phyloP scores from a whole-genome alignment of 2,329 filamentous ascomycete genomes.

The Fusarium chaquense region DNA sequence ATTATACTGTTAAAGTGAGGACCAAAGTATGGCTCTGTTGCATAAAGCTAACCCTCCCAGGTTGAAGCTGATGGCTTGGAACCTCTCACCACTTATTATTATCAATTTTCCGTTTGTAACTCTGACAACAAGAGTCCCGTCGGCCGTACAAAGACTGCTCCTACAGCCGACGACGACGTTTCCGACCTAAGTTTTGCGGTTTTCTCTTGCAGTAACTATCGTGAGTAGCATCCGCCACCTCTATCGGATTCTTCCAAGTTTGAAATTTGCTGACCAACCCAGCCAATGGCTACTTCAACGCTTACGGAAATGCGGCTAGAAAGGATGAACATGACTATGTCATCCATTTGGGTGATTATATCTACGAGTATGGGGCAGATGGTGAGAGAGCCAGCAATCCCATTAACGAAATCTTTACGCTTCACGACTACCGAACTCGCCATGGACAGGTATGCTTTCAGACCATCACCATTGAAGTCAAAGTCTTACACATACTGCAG shows the following conservation, averaged over 20 bases:
- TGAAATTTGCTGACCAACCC: not conserved
- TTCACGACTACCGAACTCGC: conserved; percentile 58
- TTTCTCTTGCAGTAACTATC: conserved; percentile 78
- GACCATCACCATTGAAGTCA: accelerated
- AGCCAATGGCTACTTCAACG: conserved; percentile 67
- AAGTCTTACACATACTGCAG: conserved; percentile 44
- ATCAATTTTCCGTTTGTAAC: conserved; percentile 76
- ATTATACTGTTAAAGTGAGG: conserved; percentile 77
- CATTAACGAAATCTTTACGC: conserved; percentile 36
- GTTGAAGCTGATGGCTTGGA: conserved; percentile 73
- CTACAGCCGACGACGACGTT: conserved; percentile 66
- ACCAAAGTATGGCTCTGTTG: accelerated
- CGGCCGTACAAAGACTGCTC: conserved; percentile 78
- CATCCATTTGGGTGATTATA: conserved; percentile 70
- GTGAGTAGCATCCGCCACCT: not conserved
- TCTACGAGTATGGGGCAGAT: conserved; percentile 66
- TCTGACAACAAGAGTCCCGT: conserved; percentile 71
- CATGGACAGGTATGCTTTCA: conserved; percentile 24
- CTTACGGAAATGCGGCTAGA: conserved; percentile 68
- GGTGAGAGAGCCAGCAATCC: conserved; percentile 47
- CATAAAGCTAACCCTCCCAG: conserved; percentile 48
- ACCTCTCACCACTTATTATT: conserved; percentile 74
- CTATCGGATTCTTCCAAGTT: accelerated
- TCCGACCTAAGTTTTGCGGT: conserved; percentile 72
- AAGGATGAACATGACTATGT: conserved; percentile 72